Conservation (phyloP, 495 filamentous ascomycete species). For the Aspergillus coremiiformis region DNA sequence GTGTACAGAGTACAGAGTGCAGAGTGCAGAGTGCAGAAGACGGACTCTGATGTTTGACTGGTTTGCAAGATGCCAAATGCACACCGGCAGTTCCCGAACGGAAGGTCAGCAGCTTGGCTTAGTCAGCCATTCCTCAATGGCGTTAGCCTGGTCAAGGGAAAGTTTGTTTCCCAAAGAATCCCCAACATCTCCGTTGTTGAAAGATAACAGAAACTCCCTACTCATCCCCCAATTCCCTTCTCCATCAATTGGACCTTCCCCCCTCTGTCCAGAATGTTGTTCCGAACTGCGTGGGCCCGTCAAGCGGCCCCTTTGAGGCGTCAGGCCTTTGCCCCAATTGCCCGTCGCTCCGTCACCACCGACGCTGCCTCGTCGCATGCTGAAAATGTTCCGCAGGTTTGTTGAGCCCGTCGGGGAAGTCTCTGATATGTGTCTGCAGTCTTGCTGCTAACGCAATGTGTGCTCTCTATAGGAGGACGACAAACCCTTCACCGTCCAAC, state of each 20-base stretch:
- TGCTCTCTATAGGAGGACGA: slow-evolving; percentile 68
- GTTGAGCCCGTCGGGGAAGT: slow-evolving; percentile 49
- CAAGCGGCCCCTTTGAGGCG: slow-evolving; percentile 47
- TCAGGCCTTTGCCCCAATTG: slow-evolving; percentile 46
- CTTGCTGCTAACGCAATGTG: slow-evolving; percentile 22
- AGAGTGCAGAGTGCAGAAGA: no score
- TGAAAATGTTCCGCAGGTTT: slow-evolving; percentile 67
- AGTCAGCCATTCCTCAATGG: slow-evolving; percentile 22
- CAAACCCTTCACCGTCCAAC: slow-evolving; percentile 82
- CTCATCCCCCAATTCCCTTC: slow-evolving; percentile 12
- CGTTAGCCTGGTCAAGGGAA: slow-evolving; percentile 24
- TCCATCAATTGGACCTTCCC: slow-evolving; percentile 24
- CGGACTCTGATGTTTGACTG: slow-evolving; percentile 21
- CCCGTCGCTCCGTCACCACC: slow-evolving; percentile 77
- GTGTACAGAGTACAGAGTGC: neutral
- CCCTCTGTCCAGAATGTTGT: slow-evolving; percentile 34
- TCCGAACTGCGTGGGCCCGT: slow-evolving; percentile 36
- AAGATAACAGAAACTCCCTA: slow-evolving; percentile 20
- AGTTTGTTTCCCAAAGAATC: no score
- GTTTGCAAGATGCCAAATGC: slow-evolving; percentile 27
- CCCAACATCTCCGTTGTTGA: slow-evolving; percentile 35
- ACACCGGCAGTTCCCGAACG: slow-evolving; percentile 33
- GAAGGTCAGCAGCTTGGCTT: slow-evolving; percentile 26
- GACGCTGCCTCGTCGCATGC: slow-evolving; percentile 87
- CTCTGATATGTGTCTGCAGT: neutral